A percentile compares a stretch with the other conserved stretches of the same genome.
phyloP scores from a whole-genome alignment of 441 rosid species.

The Geranium incanum region DNA sequence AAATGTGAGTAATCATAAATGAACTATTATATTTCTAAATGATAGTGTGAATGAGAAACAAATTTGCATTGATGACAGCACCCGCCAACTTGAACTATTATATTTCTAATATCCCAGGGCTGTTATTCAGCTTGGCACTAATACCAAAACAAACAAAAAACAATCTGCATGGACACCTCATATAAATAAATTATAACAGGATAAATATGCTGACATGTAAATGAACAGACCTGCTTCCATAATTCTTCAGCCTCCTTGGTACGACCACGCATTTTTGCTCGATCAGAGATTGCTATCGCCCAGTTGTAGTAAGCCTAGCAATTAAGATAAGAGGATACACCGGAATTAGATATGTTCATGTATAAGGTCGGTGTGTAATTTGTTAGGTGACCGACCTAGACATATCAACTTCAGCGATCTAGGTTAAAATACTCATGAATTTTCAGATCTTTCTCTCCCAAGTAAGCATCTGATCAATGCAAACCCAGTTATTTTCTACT shows the following conservation, averaged over 20 bases:
- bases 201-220: slow-evolving; percentile 14
- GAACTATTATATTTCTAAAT: too few species aligned
- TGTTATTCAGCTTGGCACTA: slow-evolving; percentile 5
- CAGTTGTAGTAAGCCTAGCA: slow-evolving; percentile 92
- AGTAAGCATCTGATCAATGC: not conserved
- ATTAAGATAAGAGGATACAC: slow-evolving; percentile 13
- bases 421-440: not conserved
- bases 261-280: slow-evolving; percentile 98
- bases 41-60: slow-evolving; percentile 1
- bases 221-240: slow-evolving; percentile 67
- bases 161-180: not conserved
- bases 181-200: slow-evolving; percentile 12
- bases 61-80: not conserved
- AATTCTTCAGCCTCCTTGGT: slow-evolving; percentile 97
- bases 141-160: slow-evolving; percentile 1
- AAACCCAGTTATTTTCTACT: not conserved
- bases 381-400: not conserved
- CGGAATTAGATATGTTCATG: not conserved
- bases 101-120: not conserved
- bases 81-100: not conserved
- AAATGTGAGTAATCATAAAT: not conserved
- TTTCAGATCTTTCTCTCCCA: not conserved
- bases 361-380: not conserved
- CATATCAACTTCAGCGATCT: not conserved
- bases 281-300: slow-evolving; percentile 97